Base-by-base conservation (phyloP, 768 basidiomycete genomes). In the Fomitopsis serialis region DNA sequence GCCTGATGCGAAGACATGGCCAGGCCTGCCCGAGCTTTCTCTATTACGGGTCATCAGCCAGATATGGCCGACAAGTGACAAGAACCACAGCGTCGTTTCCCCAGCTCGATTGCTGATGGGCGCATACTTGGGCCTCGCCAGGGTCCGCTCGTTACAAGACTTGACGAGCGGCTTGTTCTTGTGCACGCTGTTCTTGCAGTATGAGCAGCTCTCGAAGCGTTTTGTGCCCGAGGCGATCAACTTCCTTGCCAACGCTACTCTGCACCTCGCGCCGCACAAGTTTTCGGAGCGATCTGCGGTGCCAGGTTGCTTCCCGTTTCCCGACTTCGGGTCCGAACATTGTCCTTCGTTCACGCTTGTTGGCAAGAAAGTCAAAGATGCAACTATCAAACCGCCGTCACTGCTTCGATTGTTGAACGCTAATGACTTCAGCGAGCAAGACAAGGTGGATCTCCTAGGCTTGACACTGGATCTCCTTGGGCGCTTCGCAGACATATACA, bases 51-150 rank as follows among this genome's bases (percentile, higher is more conserved):
- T 94, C 36, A 79, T 92, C 48, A 93, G 93, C 3, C 71, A 76
- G 13, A 72, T 89, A 34, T 99, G 95, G 95, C 89, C 94, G 2
- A 93, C 94, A 2, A 96, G 92, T 66, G 97, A 99, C 70, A 79
- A 96, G 70, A 87, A 85, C 48, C 95, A 99, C 68, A 81, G 85
- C 0, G 93, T 98, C 44, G 74, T 92, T 19, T 89, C 91, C 0
- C 92, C 94, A 0, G 80, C 94, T 0, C 81, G 92, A 47, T 71
- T 98, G 17, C 78, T 98, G 51, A 89, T 97, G 75, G 92, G 89
- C 1, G 86, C 92, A 44, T 98, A 98, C 66, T 85, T 99, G 17
- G 86, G 86, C 8, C 75, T 99, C 25, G 80, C 84, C 51, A 84
- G 93, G 3, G 78, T 98, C 1, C 80, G 95, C 48, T 81, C 82